Evolutionary conservation across 768 basidiomycete genomes (phyloP), one percentile per base, ranked within the genome.

Genomic region (Leccinum aurantiacum): DNA sequence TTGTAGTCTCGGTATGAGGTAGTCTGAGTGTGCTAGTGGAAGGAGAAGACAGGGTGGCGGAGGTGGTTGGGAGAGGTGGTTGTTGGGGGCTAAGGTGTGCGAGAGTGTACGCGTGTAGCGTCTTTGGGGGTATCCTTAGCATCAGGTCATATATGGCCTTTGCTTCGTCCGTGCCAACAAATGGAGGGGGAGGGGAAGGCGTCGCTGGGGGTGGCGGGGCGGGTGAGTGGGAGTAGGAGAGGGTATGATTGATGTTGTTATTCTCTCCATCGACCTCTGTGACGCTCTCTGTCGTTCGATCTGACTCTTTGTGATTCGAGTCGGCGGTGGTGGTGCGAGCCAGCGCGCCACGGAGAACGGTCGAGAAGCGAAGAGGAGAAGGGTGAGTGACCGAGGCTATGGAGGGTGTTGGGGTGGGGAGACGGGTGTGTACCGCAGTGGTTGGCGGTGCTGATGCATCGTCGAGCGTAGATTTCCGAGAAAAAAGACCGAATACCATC

Each of bases 71-170:
- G 7, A 8, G 59, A 24, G 61, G 60, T 1, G 59, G 8, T 41
- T 41, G 25, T 24, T 15, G 57, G 1, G 68, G 63, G 17, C 68
- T 67, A 54, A 90, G 76, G 60, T 80, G 82, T 3, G 82, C 60
- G 35, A 90, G 77, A 33, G 81, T 79, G 73, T 88, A 90, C 1
- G 80, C 60, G 67, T 89, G 87, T 0, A 91, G 76, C 0, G 80
- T 85, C 71, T 89, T 86, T 7, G 89, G 76, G 11, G 89, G 89
- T 44, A 90, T 80, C 13, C 83, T 78, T 31, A 76, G 69, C 67
- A 91, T 77, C 61, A 88, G 79, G 6, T 81, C 67, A 49, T 79
- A 74, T 2, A 91, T 75, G 13, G 76, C 65, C 29, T 74, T 67
- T 4, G 82, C 69, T 63, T 85, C 79, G 14, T 75, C 75, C 8